Conservation (phyloP, 345 rosid genomes). For the Punica granatum region DNA sequence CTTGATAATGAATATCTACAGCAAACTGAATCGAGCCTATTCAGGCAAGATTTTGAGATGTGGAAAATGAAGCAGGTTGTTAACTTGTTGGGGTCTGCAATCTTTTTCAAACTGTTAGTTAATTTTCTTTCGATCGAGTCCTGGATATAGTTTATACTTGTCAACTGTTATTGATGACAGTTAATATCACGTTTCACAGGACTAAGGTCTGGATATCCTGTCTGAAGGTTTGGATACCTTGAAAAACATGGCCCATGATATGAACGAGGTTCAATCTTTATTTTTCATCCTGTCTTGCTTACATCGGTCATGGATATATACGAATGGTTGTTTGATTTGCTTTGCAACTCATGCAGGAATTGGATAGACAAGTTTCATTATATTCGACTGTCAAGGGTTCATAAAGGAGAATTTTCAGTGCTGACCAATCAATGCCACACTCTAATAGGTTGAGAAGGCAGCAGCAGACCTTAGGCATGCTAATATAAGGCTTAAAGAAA, state of each 20-base stretch:
- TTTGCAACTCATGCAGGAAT: constrained; percentile 49
- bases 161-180: too few relatives aligned
- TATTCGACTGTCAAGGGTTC: neutral
- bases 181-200: constrained; percentile 30
- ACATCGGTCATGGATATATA: constrained; percentile 2
- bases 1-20: constrained; percentile 83
- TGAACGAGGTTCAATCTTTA: constrained; percentile 68
- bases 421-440: neutral
- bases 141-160: too few relatives aligned
- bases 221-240: constrained; percentile 89
- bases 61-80: constrained; percentile 83
- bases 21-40: constrained; percentile 63
- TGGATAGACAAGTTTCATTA: constrained; percentile 83
- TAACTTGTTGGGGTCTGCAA: constrained; percentile 16
- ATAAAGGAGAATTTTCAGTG: neutral
- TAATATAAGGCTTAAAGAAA: constrained; percentile 85
- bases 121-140: too few relatives aligned
- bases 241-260: constrained; percentile 90
- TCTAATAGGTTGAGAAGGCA: constrained; percentile 76
- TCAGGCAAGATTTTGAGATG: constrained; percentile 89
- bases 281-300: neutral
- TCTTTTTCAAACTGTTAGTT: too few relatives aligned
- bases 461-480: constrained; percentile 88
- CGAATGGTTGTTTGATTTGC: neutral
- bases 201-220: constrained; percentile 88